phyloP scores from a whole-genome alignment of 495 filamentous ascomycete species.

The Aspergillus olivimuriae region DNA sequence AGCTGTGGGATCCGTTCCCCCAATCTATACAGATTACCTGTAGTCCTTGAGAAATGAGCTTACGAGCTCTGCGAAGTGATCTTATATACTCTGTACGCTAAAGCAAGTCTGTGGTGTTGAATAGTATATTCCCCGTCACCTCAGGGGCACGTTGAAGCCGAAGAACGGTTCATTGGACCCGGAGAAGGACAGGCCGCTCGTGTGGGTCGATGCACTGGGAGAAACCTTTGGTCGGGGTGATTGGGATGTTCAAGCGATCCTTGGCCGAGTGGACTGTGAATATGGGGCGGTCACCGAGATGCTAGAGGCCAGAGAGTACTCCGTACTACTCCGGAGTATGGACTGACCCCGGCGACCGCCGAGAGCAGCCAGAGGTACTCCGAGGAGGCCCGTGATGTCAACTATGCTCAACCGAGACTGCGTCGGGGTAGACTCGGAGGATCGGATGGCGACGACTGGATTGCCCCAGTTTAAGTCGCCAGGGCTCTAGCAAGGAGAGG shows the following conservation, averaged over 20 bases:
- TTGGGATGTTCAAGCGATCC: slow-evolving; percentile 46
- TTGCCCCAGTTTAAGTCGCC: too few species aligned
- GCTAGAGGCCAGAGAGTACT: slow-evolving; percentile 8
- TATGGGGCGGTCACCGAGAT: slow-evolving; percentile 11
- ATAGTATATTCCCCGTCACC: slow-evolving; percentile 51
- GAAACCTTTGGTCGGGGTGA: slow-evolving; percentile 54
- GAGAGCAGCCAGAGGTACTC: slow-evolving; percentile 21
- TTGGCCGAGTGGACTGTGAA: slow-evolving; percentile 47
- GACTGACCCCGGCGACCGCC: slow-evolving; percentile 21
- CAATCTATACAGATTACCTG: slow-evolving; percentile 58
- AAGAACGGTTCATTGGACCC: slow-evolving; percentile 58
- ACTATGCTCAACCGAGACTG: neutral
- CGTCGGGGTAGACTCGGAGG: too few species aligned
- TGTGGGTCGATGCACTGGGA: slow-evolving; percentile 21
- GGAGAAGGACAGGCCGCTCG: slow-evolving; percentile 48
- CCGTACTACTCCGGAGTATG: too few species aligned
- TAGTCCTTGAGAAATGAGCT: slow-evolving; percentile 51
- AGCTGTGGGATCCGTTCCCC: slow-evolving; percentile 55
- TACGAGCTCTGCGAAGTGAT: slow-evolving; percentile 59
- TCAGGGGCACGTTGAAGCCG: slow-evolving; percentile 51
- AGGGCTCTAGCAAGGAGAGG: too few species aligned
- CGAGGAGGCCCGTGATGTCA: neutral
- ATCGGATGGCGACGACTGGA: too few species aligned
- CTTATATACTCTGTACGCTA: slow-evolving; percentile 58
- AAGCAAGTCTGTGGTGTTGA: slow-evolving; percentile 48